Percentiles rank a stretch among this genome's conserved stretches.
Evolutionary conservation across 148 eudicot species (phyloP).

Genomic region (Camellia granthamiana): DNA sequence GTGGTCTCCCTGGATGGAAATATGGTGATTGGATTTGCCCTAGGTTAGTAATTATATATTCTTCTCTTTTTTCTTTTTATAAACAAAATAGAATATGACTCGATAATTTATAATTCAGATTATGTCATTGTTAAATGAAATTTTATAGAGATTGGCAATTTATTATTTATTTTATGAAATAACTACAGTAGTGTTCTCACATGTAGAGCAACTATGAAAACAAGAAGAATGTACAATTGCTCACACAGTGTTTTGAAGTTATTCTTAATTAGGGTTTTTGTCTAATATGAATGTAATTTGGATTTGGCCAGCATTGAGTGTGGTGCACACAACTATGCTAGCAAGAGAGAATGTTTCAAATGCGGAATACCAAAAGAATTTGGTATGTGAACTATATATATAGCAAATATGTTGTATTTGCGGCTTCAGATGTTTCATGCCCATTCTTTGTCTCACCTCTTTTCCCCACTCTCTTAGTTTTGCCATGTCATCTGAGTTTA

Average conservation of each 20-base stretch:
- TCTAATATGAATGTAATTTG: not conserved
- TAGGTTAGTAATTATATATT: constrained; percentile 33
- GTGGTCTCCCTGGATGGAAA: constrained; percentile 74
- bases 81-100: not conserved
- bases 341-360: constrained; percentile 56
- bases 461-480: too few relatives aligned
- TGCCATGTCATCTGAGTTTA: too few relatives aligned
- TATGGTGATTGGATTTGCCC: constrained; percentile 82
- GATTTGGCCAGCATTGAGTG: constrained; percentile 46
- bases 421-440: too few relatives aligned
- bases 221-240: not conserved
- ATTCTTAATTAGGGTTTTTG: not conserved
- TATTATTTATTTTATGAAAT: too few relatives aligned
- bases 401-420: too few relatives aligned
- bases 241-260: not conserved
- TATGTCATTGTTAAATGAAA: not conserved
- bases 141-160: not conserved
- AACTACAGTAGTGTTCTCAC: too few relatives aligned
- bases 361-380: constrained; percentile 50
- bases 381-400: constrained; percentile 25
- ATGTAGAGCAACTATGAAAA: too few relatives aligned
- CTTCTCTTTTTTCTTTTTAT: too few relatives aligned
- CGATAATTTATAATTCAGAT: not conserved
- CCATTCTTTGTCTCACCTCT: too few relatives aligned
- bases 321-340: constrained; percentile 69